Base-by-base conservation (phyloP, 257 asterid species). In the Nicotiana obtusifolia region DNA sequence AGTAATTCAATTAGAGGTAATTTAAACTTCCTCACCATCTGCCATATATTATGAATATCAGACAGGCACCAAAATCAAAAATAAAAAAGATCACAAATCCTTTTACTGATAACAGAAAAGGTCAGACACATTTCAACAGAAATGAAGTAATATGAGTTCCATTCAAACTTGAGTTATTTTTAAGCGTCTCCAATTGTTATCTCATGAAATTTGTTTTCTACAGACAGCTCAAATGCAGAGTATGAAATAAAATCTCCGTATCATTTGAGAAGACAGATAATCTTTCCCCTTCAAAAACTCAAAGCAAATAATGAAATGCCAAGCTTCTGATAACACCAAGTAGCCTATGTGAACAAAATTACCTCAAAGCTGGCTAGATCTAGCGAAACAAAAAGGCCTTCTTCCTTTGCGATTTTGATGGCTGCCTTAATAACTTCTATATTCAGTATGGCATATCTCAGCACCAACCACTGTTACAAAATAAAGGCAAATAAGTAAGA, bases 311-410 rank as follows among this genome's bases (percentile, higher is more conserved):
- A 19, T 17, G 19, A 61, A 62, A 53, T 14, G 16, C 19, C 28
- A 4, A 56, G 28, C 31, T 44, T 17, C 3, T 5, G 14, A 17
- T 49, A 57, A 56, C 30, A 26, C 31, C 78, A 41, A 57, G 4
- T 56, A 73, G 64, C 14, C 19, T 35, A 53, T 53, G 65, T 49
- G 20, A 37, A 52, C 76, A 59, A 30, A 30, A 56, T 67, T 90
- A 96, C 98, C 99, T 96, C 99, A 85, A 96, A 96, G 86, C 99
- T 96, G 77, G 99, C 99, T 14, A 96, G 89, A 83, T 96, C 99
- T 0, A 96, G 93, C 10, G 99, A 96, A 83, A 96, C 91, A n/a
- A 19, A 86, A 81, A 94, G 87, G 15, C 98, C 98, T 88, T 92
- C 98, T 88, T 88, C 90, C 85, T 94, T 96, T 82, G 99, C 99